phyloP scores from a whole-genome alignment of 1,139 yeast species.

The Kurtzmaniella quercitrusa region DNA sequence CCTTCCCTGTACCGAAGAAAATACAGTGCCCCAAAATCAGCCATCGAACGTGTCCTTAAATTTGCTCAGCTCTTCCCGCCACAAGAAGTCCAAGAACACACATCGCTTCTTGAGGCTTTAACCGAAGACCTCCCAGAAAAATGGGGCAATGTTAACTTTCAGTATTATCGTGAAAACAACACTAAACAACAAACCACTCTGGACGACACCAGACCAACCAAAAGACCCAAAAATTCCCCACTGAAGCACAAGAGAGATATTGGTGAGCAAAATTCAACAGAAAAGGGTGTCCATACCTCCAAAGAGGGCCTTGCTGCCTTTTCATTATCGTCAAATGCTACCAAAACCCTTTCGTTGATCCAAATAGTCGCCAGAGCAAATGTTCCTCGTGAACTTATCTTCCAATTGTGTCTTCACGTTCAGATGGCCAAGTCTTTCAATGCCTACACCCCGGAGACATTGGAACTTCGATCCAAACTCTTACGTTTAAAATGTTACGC shows the following conservation, averaged over 20 bases:
- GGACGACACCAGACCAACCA: not conserved
- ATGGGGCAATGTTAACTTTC: slow-evolving; percentile 57
- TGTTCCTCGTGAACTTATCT: slow-evolving; percentile 37
- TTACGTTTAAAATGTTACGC: slow-evolving; percentile 65
- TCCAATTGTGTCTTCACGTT: slow-evolving; percentile 59
- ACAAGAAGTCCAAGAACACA: slow-evolving; percentile 39
- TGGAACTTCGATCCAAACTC: slow-evolving; percentile 54
- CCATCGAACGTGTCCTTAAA: slow-evolving; percentile 44
- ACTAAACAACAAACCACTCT: slow-evolving; percentile 1
- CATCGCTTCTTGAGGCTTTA: slow-evolving; percentile 52
- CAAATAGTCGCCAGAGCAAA: slow-evolving; percentile 7
- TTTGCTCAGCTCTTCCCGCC: slow-evolving; percentile 57
- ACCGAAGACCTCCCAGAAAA: slow-evolving; percentile 48
- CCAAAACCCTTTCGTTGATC: not conserved
- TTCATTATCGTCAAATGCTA: not conserved
- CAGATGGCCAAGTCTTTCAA: slow-evolving; percentile 72
- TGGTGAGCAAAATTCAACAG: not conserved
- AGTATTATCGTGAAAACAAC: slow-evolving; percentile 40
- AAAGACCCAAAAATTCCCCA: not conserved
- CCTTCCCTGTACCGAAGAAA: slow-evolving; percentile 22
- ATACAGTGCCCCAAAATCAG: slow-evolving; percentile 38
- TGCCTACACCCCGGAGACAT: slow-evolving; percentile 47
- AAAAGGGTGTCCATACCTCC: not conserved
- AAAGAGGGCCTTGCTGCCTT: not conserved
- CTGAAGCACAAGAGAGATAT: not conserved